Percentiles rank a stretch among this genome's conserved stretches.
Conservation (phyloP, 2,329 filamentous ascomycete genomes). For the Pseudonectria buxi region DNA sequence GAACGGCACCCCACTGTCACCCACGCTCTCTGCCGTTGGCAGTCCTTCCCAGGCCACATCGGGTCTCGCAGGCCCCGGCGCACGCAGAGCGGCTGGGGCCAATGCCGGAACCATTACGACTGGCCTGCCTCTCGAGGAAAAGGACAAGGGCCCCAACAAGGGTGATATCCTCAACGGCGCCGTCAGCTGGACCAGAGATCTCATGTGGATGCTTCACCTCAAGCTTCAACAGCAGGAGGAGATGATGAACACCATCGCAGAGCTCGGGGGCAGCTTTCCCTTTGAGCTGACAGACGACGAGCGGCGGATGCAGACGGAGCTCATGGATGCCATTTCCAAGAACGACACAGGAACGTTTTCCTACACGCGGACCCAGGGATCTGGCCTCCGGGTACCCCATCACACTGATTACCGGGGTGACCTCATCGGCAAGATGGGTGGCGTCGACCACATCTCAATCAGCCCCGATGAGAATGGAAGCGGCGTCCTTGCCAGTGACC, state of each 20-base stretch:
- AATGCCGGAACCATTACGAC: slow-evolving; percentile 78
- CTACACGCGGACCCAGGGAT: slow-evolving; percentile 78
- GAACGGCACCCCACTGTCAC: slow-evolving; percentile 84
- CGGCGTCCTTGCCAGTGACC: slow-evolving; percentile 35
- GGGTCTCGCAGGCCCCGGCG: slow-evolving; percentile 76
- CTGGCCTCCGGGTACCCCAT: slow-evolving; percentile 82
- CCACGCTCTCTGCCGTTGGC: slow-evolving; percentile 64
- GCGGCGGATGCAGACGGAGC: slow-evolving; percentile 88
- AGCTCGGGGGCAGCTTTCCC: slow-evolving; percentile 68
- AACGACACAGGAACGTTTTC: slow-evolving; percentile 69
- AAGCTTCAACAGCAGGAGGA: slow-evolving; percentile 89
- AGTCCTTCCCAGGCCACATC: slow-evolving; percentile 75
- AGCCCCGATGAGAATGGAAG: slow-evolving; percentile 34
- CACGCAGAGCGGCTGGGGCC: slow-evolving; percentile 68
- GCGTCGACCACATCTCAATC: slow-evolving; percentile 30
- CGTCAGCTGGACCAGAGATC: slow-evolving; percentile 92
- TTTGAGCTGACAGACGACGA: slow-evolving; percentile 87
- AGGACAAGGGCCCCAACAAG: slow-evolving; percentile 98
- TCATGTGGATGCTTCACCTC: slow-evolving; percentile 93
- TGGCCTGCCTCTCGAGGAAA: slow-evolving; percentile 87
- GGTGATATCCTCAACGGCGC: slow-evolving; percentile 96
- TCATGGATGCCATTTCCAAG: slow-evolving; percentile 78
- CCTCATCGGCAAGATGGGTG: slow-evolving; percentile 46
- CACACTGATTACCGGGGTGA: slow-evolving; percentile 91
- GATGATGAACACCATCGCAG: slow-evolving; percentile 66